A percentile compares a stretch with the other conserved stretches of the same genome.
Evolutionary conservation across 805 yeast species (phyloP).

Genomic region (Metschnikowia dekortorum): DNA sequence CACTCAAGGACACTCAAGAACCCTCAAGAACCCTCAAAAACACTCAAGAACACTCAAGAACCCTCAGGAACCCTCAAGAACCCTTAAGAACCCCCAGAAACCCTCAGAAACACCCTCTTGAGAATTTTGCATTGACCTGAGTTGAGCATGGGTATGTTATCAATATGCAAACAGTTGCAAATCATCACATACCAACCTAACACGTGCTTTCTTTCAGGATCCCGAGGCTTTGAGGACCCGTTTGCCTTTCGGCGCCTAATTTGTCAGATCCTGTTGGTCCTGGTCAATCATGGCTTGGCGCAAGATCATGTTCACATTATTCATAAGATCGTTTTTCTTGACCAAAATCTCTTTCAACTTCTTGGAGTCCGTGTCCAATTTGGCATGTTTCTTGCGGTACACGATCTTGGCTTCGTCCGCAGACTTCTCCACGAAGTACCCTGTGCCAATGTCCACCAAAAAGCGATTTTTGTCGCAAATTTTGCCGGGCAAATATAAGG

Average conservation of each 20-base stretch:
- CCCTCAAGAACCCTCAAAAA: too few species aligned
- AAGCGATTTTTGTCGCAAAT: conserved; percentile 61
- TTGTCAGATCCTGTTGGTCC: conserved; percentile 21
- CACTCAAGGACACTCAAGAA: too few species aligned
- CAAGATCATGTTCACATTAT: conserved; percentile 55
- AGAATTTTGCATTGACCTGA: too few species aligned
- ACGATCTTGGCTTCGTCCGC: conserved; percentile 64
- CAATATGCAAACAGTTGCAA: too few species aligned
- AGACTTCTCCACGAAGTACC: conserved; percentile 83
- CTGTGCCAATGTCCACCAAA: conserved; percentile 94
- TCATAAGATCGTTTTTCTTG: conserved; percentile 64
- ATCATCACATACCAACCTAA: too few species aligned
- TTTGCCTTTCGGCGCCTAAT: background rate
- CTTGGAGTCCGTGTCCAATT: conserved; percentile 65
- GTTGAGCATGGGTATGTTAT: too few species aligned
- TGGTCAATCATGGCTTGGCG: conserved; percentile 49
- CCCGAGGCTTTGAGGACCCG: background rate
- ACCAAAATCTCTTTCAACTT: conserved; percentile 72
- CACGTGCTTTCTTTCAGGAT: too few species aligned
- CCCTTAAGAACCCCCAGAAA: too few species aligned
- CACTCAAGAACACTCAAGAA: too few species aligned
- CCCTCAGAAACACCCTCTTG: too few species aligned
- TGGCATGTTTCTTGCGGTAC: conserved; percentile 67
- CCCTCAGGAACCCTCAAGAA: too few species aligned
- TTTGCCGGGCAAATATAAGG: conserved; percentile 85